These are phyloP conservation scores for Phytophthora niederhauseri DNA, from an alignment of 352 stramenopile species.

Conservation along the genomic window DNA sequence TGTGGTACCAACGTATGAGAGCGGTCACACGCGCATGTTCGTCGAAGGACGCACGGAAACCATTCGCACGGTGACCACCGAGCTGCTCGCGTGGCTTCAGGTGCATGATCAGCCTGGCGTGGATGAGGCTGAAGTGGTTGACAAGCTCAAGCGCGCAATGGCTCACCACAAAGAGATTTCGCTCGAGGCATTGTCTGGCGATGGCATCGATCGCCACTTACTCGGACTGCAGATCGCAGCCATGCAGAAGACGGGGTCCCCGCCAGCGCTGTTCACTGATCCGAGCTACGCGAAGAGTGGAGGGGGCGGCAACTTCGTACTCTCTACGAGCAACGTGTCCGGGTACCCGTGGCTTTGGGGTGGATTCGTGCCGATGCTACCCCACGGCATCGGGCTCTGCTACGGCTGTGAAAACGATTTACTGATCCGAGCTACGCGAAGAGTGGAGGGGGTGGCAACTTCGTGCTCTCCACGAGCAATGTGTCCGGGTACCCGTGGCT, in stretches of 20 bases:
- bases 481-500: conserved; percentile 96
- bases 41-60: conserved; percentile 93
- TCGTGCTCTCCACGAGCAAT: conserved; percentile 95
- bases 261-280: conserved; percentile 87
- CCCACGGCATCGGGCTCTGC: conserved; percentile 92
- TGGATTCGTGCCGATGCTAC: conserved; percentile 92
- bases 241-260: conserved; percentile 65
- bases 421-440: conserved; percentile 83
- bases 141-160: conserved; percentile 83
- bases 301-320: conserved; percentile 87
- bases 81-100: conserved; percentile 84
- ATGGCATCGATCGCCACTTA: conserved; percentile 93
- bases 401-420: conserved; percentile 93
- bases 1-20: conserved; percentile 94
- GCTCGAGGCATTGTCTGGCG: conserved; percentile 60
- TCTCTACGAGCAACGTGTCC: conserved; percentile 96
- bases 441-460: conserved; percentile 87
- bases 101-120: conserved; percentile 41
- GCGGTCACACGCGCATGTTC: conserved; percentile 93
- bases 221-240: conserved; percentile 91
- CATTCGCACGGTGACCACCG: conserved; percentile 76
- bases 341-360: conserved; percentile 96
- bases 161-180: conserved; percentile 89
- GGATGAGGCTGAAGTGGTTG: conserved; percentile 42
- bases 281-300: conserved; percentile 83